Conservation (phyloP, 2,329 filamentous ascomycete species). For the Teratosphaeria zuluensis region DNA sequence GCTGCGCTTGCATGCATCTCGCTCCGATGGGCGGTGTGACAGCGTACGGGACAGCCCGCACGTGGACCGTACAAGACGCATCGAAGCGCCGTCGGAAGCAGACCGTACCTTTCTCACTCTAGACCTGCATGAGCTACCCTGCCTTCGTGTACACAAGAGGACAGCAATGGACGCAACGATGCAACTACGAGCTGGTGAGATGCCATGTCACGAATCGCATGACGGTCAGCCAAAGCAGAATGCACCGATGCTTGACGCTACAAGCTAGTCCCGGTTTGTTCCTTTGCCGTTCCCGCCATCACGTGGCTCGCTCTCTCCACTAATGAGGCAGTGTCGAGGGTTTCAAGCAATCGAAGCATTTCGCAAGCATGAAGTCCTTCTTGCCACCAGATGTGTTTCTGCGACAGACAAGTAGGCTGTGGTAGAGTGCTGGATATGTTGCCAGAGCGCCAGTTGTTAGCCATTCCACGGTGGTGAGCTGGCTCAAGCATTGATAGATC, state of each 20-base stretch:
- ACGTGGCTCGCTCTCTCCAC: not conserved
- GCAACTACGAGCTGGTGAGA: not conserved
- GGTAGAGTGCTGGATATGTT: too few relatives aligned
- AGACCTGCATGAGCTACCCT: not conserved
- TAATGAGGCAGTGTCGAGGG: not conserved
- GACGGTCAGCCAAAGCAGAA: not conserved
- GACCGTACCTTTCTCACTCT: not conserved
- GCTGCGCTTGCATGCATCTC: not conserved
- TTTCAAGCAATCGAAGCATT: not conserved
- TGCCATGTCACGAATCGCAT: not conserved
- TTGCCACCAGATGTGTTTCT: not conserved
- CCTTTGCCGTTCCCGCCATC: not conserved
- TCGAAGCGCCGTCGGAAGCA: not conserved
- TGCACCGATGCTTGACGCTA: not conserved
- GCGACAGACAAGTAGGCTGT: not conserved
- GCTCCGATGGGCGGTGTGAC: not conserved
- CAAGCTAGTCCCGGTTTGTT: not conserved
- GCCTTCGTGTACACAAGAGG: too few relatives aligned
- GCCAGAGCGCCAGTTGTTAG: too few relatives aligned
- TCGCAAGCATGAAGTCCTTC: not conserved
- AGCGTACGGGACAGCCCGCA: not conserved
- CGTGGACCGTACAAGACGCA: not conserved
- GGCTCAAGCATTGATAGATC: too few relatives aligned
- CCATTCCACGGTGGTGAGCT: too few relatives aligned
- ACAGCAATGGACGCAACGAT: too few relatives aligned